Percentiles rank a stretch among this genome's conserved stretches.
phyloP scores from a whole-genome alignment of 345 rosid genomes.

The Eucalyptus pauciflora region DNA sequence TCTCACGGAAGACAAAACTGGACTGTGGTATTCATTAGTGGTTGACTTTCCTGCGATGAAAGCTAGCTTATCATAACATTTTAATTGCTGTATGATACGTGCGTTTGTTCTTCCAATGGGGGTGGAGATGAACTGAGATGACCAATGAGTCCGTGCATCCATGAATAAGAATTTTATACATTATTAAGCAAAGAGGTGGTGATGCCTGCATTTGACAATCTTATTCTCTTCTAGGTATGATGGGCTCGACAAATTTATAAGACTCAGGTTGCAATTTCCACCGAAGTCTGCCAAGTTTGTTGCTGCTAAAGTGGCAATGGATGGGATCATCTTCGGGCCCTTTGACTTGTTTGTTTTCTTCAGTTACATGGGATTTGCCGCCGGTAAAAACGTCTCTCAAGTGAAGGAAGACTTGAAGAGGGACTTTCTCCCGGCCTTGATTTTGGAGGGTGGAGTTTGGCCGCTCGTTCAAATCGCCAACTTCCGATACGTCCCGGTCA shows the following conservation, averaged over 20 bases:
- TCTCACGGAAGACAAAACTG: not conserved
- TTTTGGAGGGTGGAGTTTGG: slow-evolving; percentile 81
- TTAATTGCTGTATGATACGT: not conserved
- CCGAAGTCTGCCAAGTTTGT: slow-evolving; percentile 68
- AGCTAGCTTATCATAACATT: not conserved
- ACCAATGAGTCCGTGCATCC: not conserved
- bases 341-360: slow-evolving; percentile 73
- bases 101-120: not conserved
- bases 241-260: slow-evolving; percentile 66
- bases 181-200: not conserved
- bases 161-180: not conserved
- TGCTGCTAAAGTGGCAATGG: slow-evolving; percentile 83
- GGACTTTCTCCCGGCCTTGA: slow-evolving; percentile 86
- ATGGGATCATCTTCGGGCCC: slow-evolving; percentile 84
- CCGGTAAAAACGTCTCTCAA: slow-evolving; percentile 51
- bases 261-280: slow-evolving; percentile 39
- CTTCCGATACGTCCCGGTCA: slow-evolving; percentile 75
- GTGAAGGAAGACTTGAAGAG: slow-evolving; percentile 85
- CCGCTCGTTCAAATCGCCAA: slow-evolving; percentile 78
- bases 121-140: not conserved
- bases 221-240: slow-evolving; percentile 44
- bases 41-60: not conserved
- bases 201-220: not conserved
- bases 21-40: not conserved
- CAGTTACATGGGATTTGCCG: slow-evolving; percentile 77